Conservation (phyloP, 1,284 basidiomycete species). For the Vanrija pseudolonga region DNA sequence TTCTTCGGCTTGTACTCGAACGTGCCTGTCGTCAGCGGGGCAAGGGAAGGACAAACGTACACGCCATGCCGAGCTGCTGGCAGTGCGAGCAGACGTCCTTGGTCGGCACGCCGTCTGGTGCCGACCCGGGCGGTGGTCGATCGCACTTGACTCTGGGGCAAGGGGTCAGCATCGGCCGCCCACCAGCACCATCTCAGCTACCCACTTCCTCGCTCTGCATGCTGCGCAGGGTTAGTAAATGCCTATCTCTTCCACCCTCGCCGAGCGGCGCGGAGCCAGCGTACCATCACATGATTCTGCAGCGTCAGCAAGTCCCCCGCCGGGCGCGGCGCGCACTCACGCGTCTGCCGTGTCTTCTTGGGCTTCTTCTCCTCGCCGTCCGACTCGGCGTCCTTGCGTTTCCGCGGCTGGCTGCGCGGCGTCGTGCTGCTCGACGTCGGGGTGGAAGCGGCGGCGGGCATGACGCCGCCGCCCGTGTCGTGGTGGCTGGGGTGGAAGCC, state of each 20-base stretch:
- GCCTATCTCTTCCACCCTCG: neutral
- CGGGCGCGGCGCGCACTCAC: conserved; percentile 21
- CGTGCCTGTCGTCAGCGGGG: conserved; percentile 50
- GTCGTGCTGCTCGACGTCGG: neutral
- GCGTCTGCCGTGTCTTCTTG: conserved; percentile 45
- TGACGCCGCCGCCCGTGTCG: neutral
- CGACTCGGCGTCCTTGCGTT: conserved; percentile 1
- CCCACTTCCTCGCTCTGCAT: conserved; percentile 45
- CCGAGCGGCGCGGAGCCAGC: no score
- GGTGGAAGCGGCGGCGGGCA: neutral
- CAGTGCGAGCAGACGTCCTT: conserved; percentile 57
- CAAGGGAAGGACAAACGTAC: conserved; percentile 38
- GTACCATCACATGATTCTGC: conserved; percentile 37
- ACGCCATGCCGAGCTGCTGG: conserved; percentile 71
- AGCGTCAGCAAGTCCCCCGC: neutral
- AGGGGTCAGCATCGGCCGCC: neutral
- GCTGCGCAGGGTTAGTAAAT: conserved; percentile 19
- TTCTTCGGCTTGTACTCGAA: conserved; percentile 90
- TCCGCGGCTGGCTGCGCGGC: neutral
- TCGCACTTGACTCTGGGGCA: conserved; percentile 45
- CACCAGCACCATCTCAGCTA: neutral
- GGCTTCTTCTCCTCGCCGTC: conserved; percentile 19
- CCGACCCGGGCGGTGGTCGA: conserved; percentile 34
- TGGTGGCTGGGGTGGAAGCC: neutral
- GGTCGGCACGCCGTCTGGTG: conserved; percentile 6